These are phyloP conservation scores for Leccinum olivaceopallidum DNA, from an alignment of 768 basidiomycete species.

Conservation along the genomic window DNA sequence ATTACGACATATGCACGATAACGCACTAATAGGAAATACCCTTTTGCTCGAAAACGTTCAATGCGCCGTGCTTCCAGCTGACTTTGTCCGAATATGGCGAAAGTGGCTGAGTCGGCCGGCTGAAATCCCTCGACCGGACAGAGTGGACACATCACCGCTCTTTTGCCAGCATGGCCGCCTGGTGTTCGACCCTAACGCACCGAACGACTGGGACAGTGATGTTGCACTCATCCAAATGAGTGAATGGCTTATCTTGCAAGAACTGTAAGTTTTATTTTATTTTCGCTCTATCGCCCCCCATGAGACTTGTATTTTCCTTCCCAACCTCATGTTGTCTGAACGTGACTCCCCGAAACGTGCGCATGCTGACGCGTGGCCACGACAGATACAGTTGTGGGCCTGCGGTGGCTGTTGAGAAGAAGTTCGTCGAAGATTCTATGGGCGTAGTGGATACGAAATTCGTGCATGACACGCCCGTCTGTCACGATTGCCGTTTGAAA, in stretches of 20 bases:
- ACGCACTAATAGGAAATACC: conserved; percentile 46
- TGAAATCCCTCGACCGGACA: conserved; percentile 56
- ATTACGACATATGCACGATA: conserved; percentile 63
- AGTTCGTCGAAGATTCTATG: conserved; percentile 23
- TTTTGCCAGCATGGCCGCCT: conserved; percentile 69
- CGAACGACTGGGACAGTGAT: conserved; percentile 56
- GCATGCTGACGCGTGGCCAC: conserved; percentile 20
- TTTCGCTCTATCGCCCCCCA: conserved; percentile 8
- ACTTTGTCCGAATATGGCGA: conserved; percentile 68
- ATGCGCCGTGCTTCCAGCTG: conserved; percentile 59
- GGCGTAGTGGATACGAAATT: conserved; percentile 39
- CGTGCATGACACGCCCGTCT: conserved; percentile 53
- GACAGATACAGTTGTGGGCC: conserved; percentile 60
- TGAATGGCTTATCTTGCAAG: conserved; percentile 65
- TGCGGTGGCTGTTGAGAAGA: conserved; percentile 49
- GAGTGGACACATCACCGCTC: conserved; percentile 60
- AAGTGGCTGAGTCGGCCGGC: conserved; percentile 65
- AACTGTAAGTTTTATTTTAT: conserved; percentile 46
- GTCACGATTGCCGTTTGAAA: conserved; percentile 58
- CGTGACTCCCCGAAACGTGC: conserved; percentile 5
- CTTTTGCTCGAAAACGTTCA: conserved; percentile 47
- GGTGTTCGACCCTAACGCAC: conserved; percentile 62
- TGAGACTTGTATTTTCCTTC: conserved; percentile 2
- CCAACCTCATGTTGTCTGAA: conserved; percentile 7
- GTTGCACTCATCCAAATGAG: conserved; percentile 55